A percentile compares a stretch with the other conserved stretches of the same genome.
phyloP scores from a whole-genome alignment of 2,329 filamentous ascomycete species.

The Elsinoe australis region DNA sequence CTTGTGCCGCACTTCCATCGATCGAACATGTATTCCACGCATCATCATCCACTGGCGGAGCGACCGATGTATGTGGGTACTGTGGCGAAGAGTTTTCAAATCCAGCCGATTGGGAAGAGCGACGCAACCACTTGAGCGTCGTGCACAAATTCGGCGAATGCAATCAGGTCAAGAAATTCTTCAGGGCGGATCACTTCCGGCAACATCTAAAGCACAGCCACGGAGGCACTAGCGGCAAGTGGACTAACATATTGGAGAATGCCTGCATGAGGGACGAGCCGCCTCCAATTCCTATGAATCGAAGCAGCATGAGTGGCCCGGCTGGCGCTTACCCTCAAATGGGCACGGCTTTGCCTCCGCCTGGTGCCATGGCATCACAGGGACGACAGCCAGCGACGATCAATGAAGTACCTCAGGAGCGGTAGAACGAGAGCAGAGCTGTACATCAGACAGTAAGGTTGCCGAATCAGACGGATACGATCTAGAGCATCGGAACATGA shows the following conservation, averaged over 20 bases:
- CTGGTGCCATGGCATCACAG: not conserved
- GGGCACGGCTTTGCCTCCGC: not conserved
- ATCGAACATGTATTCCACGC: slow-evolving; percentile 79
- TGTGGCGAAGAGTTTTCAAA: slow-evolving; percentile 90
- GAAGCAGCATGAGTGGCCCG: slow-evolving; percentile 5
- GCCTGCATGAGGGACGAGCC: slow-evolving; percentile 92
- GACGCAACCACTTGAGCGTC: slow-evolving; percentile 78
- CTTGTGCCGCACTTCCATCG: slow-evolving; percentile 72
- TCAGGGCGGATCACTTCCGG: slow-evolving; percentile 91
- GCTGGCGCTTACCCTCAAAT: slow-evolving; percentile 8
- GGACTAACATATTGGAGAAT: slow-evolving; percentile 96
- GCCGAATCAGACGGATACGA: not conserved
- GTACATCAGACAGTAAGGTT: not conserved
- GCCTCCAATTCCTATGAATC: slow-evolving; percentile 38
- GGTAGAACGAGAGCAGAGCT: not conserved
- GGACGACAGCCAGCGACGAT: slow-evolving; percentile 12
- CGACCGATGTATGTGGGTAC: slow-evolving; percentile 78
- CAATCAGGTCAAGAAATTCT: slow-evolving; percentile 98
- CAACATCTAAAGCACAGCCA: slow-evolving; percentile 98
- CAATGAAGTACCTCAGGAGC: slow-evolving; percentile 15
- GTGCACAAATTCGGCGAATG: slow-evolving; percentile 97
- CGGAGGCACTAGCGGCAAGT: slow-evolving; percentile 90
- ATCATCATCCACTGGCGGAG: slow-evolving; percentile 51
- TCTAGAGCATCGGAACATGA: not conserved
- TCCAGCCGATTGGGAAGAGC: slow-evolving; percentile 78